phyloP scores from a whole-genome alignment of 129 eudicot genomes.

The Chrysanthemum makinoi region DNA sequence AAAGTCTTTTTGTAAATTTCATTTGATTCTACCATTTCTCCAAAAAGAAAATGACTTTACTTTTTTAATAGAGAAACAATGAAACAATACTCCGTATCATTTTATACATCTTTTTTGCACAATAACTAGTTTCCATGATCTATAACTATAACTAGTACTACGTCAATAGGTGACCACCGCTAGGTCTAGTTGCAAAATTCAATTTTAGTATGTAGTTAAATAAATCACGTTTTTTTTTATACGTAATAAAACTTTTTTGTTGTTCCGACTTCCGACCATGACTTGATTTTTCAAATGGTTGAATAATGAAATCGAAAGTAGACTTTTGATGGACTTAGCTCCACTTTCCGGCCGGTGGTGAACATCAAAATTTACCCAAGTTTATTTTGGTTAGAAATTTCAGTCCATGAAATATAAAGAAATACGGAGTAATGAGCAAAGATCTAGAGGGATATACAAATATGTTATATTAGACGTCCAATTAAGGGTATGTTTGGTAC shows the following conservation, averaged over 20 bases:
- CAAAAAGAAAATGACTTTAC: too few relatives aligned
- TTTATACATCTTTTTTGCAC: too few relatives aligned
- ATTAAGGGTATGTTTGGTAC: too few relatives aligned
- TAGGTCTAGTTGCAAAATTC: background rate
- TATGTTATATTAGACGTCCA: too few relatives aligned
- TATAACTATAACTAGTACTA: background rate
- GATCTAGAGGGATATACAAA: too few relatives aligned
- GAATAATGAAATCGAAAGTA: background rate
- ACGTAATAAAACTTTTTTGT: background rate
- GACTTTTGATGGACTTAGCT: slow-evolving; percentile 4
- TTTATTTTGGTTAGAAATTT: background rate
- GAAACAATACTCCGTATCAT: too few relatives aligned
- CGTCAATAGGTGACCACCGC: background rate
- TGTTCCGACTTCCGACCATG: slow-evolving; percentile 17
- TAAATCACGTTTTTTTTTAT: background rate
- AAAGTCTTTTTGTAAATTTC: too few relatives aligned
- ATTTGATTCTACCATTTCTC: too few relatives aligned
- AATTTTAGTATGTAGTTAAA: background rate
- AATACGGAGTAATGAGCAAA: too few relatives aligned
- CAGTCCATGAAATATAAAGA: too few relatives aligned
- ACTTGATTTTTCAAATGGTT: background rate
- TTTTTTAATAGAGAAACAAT: too few relatives aligned
- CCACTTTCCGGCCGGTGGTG: slow-evolving; percentile 6
- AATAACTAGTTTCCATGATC: background rate
- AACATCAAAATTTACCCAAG: background rate